These are phyloP conservation scores for Phaeosphaeriaceae sp. DNA, from an alignment of 2,329 filamentous ascomycete genomes.

Conservation along the genomic window DNA sequence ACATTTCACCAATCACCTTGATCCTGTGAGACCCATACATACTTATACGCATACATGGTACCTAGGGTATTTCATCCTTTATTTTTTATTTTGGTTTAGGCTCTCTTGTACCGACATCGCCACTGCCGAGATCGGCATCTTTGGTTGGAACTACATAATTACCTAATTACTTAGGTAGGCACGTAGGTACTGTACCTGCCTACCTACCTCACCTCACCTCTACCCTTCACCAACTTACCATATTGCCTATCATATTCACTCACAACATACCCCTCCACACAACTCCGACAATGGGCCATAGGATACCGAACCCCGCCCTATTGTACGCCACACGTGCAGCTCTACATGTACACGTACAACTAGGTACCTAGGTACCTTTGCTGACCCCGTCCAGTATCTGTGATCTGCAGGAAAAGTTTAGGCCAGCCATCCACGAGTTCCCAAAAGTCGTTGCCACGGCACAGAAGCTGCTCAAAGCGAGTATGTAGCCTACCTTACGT, in stretches of 20 bases:
- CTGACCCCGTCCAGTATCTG: slow-evolving; percentile 70
- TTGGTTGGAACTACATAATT: slow-evolving; percentile 8
- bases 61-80: too few relatives aligned
- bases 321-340: slow-evolving; percentile 41
- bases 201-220: too few relatives aligned
- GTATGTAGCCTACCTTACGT: too few relatives aligned
- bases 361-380: slow-evolving; percentile 7
- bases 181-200: too few relatives aligned
- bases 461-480: slow-evolving; percentile 59
- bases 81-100: too few relatives aligned
- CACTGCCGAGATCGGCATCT: slow-evolving; percentile 23
- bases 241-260: too few relatives aligned
- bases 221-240: too few relatives aligned
- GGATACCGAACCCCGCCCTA: slow-evolving; percentile 48
- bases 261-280: slow-evolving; percentile 9
- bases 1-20: slow-evolving; percentile 17
- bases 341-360: too few relatives aligned
- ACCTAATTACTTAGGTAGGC: slow-evolving; percentile 17
- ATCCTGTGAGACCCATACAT: slow-evolving; percentile 16
- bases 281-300: slow-evolving; percentile 17
- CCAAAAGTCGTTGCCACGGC: slow-evolving; percentile 69
- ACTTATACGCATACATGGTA: too few relatives aligned
- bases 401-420: slow-evolving; percentile 94
- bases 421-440: slow-evolving; percentile 81
- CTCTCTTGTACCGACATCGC: too few relatives aligned